These are phyloP conservation scores for Chenopodium berlandieri DNA, from an alignment of 148 eudicot genomes.

Conservation along the genomic window DNA sequence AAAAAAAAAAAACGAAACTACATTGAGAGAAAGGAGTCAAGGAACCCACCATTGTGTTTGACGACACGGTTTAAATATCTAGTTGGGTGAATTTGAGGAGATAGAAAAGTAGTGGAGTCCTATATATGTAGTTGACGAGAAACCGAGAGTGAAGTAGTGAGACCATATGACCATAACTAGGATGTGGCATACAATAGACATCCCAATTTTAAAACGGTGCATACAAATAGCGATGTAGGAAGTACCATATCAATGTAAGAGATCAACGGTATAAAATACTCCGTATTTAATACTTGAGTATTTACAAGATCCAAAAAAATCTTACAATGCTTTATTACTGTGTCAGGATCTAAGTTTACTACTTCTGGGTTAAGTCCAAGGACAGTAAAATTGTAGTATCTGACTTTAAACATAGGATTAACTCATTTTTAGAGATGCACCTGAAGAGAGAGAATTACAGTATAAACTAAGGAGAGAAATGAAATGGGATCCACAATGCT, in stretches of 20 bases:
- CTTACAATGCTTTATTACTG: neutral
- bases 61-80: too few species aligned
- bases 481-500: constrained; percentile 39
- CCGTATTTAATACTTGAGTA: too few species aligned
- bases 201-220: too few species aligned
- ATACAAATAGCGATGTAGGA: too few species aligned
- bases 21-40: neutral
- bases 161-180: too few species aligned
- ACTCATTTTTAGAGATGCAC: constrained; percentile 14
- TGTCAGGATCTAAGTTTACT: neutral
- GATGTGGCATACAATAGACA: too few species aligned
- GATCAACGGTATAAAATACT: neutral
- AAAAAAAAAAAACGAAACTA: neutral
- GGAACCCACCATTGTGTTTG: neutral
- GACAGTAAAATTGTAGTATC: neutral
- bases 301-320: constrained; percentile 12
- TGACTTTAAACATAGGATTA: constrained; percentile 5
- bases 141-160: too few species aligned
- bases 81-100: too few species aligned
- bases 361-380: neutral
- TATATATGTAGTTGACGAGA: too few species aligned
- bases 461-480: neutral
- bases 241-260: neutral
- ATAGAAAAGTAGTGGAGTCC: too few species aligned
- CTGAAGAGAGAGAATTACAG: constrained; percentile 26